Evolutionary conservation across 2,329 filamentous ascomycete genomes (phyloP).

Genomic region (Lasiodiplodia hormozganensis): DNA sequence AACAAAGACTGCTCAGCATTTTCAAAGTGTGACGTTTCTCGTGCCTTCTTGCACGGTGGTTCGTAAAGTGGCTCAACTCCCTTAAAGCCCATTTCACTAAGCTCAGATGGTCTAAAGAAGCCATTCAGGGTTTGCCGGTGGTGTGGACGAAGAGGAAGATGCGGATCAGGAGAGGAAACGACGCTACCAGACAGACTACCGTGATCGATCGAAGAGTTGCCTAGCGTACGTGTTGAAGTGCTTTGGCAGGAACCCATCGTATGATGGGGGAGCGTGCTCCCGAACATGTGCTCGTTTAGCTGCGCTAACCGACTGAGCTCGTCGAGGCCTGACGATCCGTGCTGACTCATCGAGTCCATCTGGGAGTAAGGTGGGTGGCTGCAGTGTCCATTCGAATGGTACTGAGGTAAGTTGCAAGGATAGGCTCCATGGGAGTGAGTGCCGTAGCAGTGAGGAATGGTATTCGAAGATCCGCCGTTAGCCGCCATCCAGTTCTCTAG

Average conservation of each 20-base stretch:
- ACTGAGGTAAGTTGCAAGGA: constrained; percentile 15
- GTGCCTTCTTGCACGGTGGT: constrained; percentile 5
- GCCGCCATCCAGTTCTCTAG: constrained; percentile 11
- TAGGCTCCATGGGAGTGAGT: neutral
- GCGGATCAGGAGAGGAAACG: constrained; percentile 19
- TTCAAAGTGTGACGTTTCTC: neutral
- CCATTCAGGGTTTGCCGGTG: constrained; percentile 2
- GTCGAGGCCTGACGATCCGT: constrained; percentile 20
- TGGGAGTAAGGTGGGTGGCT: constrained; percentile 1
- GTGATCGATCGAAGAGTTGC: constrained; percentile 7
- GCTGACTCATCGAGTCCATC: constrained; percentile 10
- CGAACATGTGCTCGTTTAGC: constrained; percentile 13
- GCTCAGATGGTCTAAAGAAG: neutral
- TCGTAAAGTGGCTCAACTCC: neutral
- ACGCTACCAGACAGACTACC: constrained; percentile 13
- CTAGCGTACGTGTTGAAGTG: constrained; percentile 10
- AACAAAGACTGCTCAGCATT: neutral
- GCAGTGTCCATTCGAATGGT: constrained; percentile 9
- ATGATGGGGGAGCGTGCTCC: constrained; percentile 5
- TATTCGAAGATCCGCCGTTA: neutral
- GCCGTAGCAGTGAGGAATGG: constrained; percentile 6
- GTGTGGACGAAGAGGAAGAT: constrained; percentile 12
- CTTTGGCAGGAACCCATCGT: constrained; percentile 5
- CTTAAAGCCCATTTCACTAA: constrained; percentile 1
- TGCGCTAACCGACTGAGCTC: constrained; percentile 23